Conservation (phyloP, 2,329 filamentous ascomycete species). For the Aspergillus ibericus region DNA sequence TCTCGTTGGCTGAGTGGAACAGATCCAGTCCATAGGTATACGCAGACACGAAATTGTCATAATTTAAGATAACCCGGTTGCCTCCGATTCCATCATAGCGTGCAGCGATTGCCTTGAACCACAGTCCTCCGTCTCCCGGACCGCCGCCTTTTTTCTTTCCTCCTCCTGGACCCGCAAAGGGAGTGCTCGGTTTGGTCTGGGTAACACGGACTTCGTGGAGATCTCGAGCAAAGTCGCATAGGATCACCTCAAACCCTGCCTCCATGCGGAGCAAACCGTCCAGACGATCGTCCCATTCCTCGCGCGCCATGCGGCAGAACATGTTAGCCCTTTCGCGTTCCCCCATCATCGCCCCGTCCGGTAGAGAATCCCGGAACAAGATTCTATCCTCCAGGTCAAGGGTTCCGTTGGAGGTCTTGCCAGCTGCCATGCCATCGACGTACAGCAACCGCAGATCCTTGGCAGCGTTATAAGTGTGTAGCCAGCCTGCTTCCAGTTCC, state of each 20-base stretch:
- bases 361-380: slow-evolving; percentile 48
- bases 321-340: slow-evolving; percentile 56
- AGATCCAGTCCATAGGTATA: slow-evolving; percentile 47
- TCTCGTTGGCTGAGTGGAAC: slow-evolving; percentile 33
- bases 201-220: slow-evolving; percentile 41
- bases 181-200: slow-evolving; percentile 20
- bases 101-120: slow-evolving; percentile 28
- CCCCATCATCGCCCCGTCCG: slow-evolving; percentile 6
- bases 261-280: slow-evolving; percentile 69
- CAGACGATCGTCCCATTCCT: slow-evolving; percentile 53
- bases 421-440: slow-evolving; percentile 69
- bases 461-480: slow-evolving; percentile 65
- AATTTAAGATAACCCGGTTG: slow-evolving; percentile 47
- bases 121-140: not conserved
- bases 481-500: slow-evolving; percentile 49
- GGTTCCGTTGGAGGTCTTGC: slow-evolving; percentile 64
- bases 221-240: slow-evolving; percentile 60
- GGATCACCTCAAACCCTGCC: slow-evolving; percentile 68
- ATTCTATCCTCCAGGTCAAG: slow-evolving; percentile 67
- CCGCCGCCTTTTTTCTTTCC: not conserved
- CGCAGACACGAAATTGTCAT: slow-evolving; percentile 51
- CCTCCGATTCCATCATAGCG: slow-evolving; percentile 37
- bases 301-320: slow-evolving; percentile 56
- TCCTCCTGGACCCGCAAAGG: not conserved
- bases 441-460: slow-evolving; percentile 63